Evolutionary conservation across 2,329 filamentous ascomycete genomes (phyloP), one percentile per base, ranked within the genome.

Genomic region (Colletotrichum melonis): DNA sequence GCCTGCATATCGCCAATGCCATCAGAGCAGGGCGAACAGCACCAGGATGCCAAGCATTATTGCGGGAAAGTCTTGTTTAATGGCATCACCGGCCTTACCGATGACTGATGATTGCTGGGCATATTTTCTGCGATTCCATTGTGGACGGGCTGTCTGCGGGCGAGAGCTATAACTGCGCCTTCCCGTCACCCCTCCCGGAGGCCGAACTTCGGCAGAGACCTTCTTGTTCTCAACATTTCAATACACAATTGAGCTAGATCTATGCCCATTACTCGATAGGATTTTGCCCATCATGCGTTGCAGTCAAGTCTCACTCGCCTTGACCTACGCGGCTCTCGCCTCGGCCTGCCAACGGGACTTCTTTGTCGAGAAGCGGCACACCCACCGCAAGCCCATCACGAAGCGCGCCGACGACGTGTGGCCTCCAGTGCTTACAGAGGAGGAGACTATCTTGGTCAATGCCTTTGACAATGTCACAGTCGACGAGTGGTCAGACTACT

Each of bases 401-500:
- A 81, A 78, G 74, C 80, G 81, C 64, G 79, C 80, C 38, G 77
- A 78, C 26, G 74, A 81, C n/a, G 55, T 56, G 28, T 83, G 80
- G 79, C 82, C 82, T 2, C 82, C 82, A 0, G 77, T 83, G 0
- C 71, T 84, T 7, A 76, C 77, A 0, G 79, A 82, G 11, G 75
- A 78, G 1, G 82, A 84, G 76, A 81, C 80, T 0, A 63, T 82
- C 0, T 69, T 83, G 0, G 77, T 80, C 62, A 84, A 83, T 73
- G 76, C 81, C 0, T 83, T 84, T 69, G 82, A 84, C 66, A 82
- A 80, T 7, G 79, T 83, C 0, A 81, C 80, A 12, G 80, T 83
- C 49, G 81, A 82, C 30, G 76, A 79, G 69, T 84, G 82, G 82
- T 79, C 82, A 8, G 65, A 83, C 62, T 84, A 84, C 75, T 84